Percentiles rank a stretch among this genome's conserved stretches.
Evolutionary conservation across 2,329 filamentous ascomycete species (phyloP).

Genomic region (Raffaelea ambrosiae): DNA sequence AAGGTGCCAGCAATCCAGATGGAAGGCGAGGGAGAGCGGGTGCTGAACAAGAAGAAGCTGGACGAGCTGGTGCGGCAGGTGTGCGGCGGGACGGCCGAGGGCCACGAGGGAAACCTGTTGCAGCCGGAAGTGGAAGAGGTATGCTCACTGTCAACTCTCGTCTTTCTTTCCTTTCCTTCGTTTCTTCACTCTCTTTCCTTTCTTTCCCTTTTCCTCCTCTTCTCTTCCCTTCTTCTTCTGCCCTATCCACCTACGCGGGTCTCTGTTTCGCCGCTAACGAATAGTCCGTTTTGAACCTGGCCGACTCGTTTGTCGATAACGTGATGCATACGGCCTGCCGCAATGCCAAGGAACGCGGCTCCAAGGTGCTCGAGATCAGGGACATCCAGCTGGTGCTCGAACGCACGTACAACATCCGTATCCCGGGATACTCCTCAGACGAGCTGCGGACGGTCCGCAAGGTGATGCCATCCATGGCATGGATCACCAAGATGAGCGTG

Average conservation of each 20-base stretch:
- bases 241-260: no score
- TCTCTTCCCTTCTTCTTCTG: background rate
- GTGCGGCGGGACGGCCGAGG: constrained; percentile 67
- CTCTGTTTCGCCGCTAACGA: no score
- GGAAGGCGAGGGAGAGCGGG: constrained; percentile 83
- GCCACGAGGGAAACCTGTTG: constrained; percentile 66
- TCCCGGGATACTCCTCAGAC: constrained; percentile 90
- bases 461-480: constrained; percentile 76
- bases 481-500: constrained; percentile 96
- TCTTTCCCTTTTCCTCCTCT: constrained; percentile 6
- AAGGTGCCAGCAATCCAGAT: constrained; percentile 78
- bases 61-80: constrained; percentile 93
- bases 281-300: constrained; percentile 77
- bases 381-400: constrained; percentile 78
- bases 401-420: constrained; percentile 80
- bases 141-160: constrained; percentile 21
- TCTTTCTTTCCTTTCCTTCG: background rate
- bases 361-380: constrained; percentile 80
- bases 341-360: constrained; percentile 86
- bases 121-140: constrained; percentile 96
- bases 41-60: constrained; percentile 96
- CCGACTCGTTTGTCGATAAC: constrained; percentile 91
- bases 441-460: constrained; percentile 92
- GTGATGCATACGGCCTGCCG: constrained; percentile 81
- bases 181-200: no score